Evolutionary conservation across 768 basidiomycete species (phyloP).

Genomic region (Boletales sp.): DNA sequence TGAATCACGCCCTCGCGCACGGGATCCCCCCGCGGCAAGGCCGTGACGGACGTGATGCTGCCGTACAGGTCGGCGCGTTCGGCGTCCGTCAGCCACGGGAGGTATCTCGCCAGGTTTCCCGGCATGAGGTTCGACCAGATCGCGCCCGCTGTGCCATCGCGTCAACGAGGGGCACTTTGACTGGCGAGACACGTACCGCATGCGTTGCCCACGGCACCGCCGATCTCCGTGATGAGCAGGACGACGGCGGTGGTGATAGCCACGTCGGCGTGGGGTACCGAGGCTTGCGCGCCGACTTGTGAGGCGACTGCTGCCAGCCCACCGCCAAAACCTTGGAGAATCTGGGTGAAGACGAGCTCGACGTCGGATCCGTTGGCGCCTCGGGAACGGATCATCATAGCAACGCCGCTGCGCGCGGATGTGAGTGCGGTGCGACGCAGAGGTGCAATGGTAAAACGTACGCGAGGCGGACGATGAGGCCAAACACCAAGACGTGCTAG

Average conservation of each 20-base stretch:
- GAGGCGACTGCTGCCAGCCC: slow-evolving; percentile 58
- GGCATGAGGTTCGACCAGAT: slow-evolving; percentile 72
- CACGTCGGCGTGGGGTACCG: slow-evolving; percentile 61
- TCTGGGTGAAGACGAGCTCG: slow-evolving; percentile 61
- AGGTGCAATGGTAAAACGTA: slow-evolving; percentile 17
- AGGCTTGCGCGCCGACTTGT: slow-evolving; percentile 62
- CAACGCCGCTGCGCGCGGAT: slow-evolving; percentile 45
- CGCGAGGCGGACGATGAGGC: slow-evolving; percentile 56
- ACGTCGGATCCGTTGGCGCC: slow-evolving; percentile 53
- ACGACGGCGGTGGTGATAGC: slow-evolving; percentile 67
- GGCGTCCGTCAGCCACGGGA: slow-evolving; percentile 45
- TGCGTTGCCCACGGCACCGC: slow-evolving; percentile 62
- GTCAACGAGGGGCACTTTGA: no score
- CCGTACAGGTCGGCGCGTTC: slow-evolving; percentile 49
- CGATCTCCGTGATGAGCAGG: slow-evolving; percentile 65
- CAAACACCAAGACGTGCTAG: slow-evolving; percentile 48
- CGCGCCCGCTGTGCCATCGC: slow-evolving; percentile 43
- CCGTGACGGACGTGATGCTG: slow-evolving; percentile 49
- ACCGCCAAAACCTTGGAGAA: slow-evolving; percentile 73
- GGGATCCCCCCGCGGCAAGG: slow-evolving; percentile 49
- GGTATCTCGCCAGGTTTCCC: slow-evolving; percentile 46
- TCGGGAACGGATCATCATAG: slow-evolving; percentile 67
- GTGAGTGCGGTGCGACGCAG: background rate
- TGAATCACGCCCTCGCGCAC: slow-evolving; percentile 62
- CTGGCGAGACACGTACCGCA: slow-evolving; percentile 38